Percentiles rank a stretch among this genome's conserved stretches.
Evolutionary conservation across 345 rosid species (phyloP).

Genomic region (Cardamine chenopodiifolia): DNA sequence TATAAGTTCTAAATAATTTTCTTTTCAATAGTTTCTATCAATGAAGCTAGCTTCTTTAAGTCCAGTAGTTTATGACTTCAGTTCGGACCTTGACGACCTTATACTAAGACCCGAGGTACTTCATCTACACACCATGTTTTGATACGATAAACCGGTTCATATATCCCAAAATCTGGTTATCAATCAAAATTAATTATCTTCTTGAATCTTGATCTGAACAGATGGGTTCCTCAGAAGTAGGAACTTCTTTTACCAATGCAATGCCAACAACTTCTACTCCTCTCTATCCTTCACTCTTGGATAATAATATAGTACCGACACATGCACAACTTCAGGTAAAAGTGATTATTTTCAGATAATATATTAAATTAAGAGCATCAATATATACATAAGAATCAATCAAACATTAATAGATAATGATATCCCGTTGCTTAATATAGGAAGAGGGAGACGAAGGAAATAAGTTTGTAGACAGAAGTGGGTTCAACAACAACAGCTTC

Average conservation of each 20-base stretch:
- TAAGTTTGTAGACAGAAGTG: conserved; percentile 50
- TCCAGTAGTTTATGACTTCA: conserved; percentile 65
- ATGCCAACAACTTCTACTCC: conserved; percentile 41
- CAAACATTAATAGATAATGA: conserved; percentile 14
- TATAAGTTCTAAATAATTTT: background rate
- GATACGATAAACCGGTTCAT: background rate
- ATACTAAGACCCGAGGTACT: conserved; percentile 59
- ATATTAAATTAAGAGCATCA: background rate
- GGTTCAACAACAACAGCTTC: conserved; percentile 53
- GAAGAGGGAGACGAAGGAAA: conserved; percentile 59
- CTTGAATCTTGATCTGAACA: conserved; percentile 6
- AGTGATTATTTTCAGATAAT: background rate
- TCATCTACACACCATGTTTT: background rate
- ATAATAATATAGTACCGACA: conserved; percentile 40
- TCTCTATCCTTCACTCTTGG: conserved; percentile 37
- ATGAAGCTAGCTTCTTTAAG: conserved; percentile 73
- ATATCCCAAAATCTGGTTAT: background rate
- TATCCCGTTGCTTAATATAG: conserved; percentile 32
- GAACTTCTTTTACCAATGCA: conserved; percentile 49
- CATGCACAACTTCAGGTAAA: conserved; percentile 37
- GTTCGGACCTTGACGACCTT: conserved; percentile 55
- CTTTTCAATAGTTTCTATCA: conserved; percentile 59
- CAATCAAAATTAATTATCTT: background rate
- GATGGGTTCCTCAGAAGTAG: conserved; percentile 46
- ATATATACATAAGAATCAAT: background rate